phyloP scores from a whole-genome alignment of 2,329 filamentous ascomycete genomes.

The Colletotrichum sp. region DNA sequence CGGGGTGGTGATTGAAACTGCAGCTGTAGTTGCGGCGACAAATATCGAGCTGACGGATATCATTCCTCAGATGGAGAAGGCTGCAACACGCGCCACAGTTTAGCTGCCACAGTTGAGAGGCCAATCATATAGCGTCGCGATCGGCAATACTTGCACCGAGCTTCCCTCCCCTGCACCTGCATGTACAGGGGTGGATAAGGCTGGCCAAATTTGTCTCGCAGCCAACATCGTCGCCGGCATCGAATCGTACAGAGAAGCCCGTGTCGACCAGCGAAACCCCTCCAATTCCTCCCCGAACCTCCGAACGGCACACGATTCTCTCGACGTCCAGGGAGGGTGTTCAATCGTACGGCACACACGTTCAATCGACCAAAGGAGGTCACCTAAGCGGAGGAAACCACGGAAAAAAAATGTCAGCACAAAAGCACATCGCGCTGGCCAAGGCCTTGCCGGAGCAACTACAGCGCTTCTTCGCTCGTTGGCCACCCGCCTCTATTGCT shows the following conservation, averaged over 20 bases:
- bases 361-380: background rate
- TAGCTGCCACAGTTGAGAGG: background rate
- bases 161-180: slow-evolving; percentile 9
- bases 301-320: background rate
- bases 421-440: slow-evolving; percentile 62
- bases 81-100: slow-evolving; percentile 1
- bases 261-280: background rate
- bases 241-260: background rate
- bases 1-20: background rate
- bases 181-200: slow-evolving; percentile 16
- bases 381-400: background rate
- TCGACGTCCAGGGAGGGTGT: background rate
- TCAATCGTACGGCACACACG: background rate
- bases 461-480: slow-evolving; percentile 86
- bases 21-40: background rate
- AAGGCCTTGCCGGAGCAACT: slow-evolving; percentile 78
- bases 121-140: background rate
- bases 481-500: slow-evolving; percentile 74
- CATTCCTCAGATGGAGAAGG: background rate
- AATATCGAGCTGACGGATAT: background rate
- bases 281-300: background rate
- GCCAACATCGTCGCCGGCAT: background rate
- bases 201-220: slow-evolving; percentile 18
- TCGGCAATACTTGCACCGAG: slow-evolving; percentile 8
- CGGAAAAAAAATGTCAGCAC: slow-evolving; percentile 1